Evolutionary conservation across 2,329 filamentous ascomycete species (phyloP), one percentile per base, ranked within the genome.

Genomic region (Ophiosphaerella herpotricha): DNA sequence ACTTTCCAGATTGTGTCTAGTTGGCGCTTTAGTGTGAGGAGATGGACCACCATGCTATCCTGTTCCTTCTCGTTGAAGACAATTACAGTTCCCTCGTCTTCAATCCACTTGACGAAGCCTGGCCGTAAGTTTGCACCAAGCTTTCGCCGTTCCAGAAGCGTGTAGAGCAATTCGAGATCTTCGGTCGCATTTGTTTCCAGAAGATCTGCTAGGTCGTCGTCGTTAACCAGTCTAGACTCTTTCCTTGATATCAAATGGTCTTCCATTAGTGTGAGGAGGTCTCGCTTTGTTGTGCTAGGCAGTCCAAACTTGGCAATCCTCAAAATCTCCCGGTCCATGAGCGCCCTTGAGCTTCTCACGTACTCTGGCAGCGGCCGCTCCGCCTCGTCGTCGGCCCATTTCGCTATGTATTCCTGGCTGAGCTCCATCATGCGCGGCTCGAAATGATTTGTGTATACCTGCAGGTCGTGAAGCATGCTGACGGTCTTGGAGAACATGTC

Each of bases 251-350:
- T 85, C 18, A 97, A 75, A 43, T 86, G 84, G 3, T 82, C 76
- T 66, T 97, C 90, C 2, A 94, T 84, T 23, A 86, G 78, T 16
- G 86, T 82, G 36, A 93, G 84, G 5, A 97, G 77, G 58, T 87
- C 85, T 59, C 87, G 84, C 71, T 90, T 89, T 0, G 94, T 97
- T 18, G 87, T 89, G 54, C 85, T 87, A 68, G 96, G 91, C 38
- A 99, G 81, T 51, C 89, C 88, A 74, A 89, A 95, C 14, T 84
- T 77, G 54, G 94, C 89, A 68, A 91, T 96, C 33, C 92, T 83
- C 51, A 82, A 75, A 58, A 88, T 82, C 73, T 99, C 94, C 43
- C 78, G 79, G 44, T 82, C 79, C 18, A 97, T 84, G 26, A 97
- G 78, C 37, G 75, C 77, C 54, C 88, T 82, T 46, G 88, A 88